Conservation (phyloP, 257 asterid genomes). For the Eustoma russellianum region DNA sequence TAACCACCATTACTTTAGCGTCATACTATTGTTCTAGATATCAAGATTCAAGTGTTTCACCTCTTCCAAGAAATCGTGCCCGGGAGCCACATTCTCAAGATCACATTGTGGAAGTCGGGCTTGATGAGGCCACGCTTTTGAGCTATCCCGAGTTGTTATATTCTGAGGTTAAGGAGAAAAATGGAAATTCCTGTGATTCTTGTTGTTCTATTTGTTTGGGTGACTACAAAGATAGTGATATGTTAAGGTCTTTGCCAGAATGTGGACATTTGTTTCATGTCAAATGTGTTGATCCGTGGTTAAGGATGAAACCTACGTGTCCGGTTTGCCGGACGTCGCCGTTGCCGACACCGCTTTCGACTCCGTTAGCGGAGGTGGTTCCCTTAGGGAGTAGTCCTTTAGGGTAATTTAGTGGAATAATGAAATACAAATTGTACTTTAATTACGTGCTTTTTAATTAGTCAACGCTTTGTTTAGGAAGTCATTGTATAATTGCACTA, state of each 20-base stretch:
- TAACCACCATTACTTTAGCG: constrained; percentile 71
- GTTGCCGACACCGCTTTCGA: constrained; percentile 59
- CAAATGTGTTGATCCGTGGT: constrained; percentile 83
- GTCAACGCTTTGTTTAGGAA: too few relatives aligned
- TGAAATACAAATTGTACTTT: too few relatives aligned
- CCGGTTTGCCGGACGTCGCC: constrained; percentile 93
- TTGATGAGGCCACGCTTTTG: constrained; percentile 61
- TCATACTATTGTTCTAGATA: constrained; percentile 74
- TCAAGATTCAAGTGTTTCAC: constrained; percentile 13
- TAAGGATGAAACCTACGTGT: constrained; percentile 78
- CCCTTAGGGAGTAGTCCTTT: constrained; percentile 56
- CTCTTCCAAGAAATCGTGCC: background rate
- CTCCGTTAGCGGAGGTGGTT: constrained; percentile 81
- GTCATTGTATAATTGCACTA: too few relatives aligned
- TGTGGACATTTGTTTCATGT: constrained; percentile 80
- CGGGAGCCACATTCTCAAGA: background rate
- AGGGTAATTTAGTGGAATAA: background rate
- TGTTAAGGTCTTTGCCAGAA: constrained; percentile 60
- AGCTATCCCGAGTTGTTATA: constrained; percentile 61
- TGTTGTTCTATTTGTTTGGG: constrained; percentile 84
- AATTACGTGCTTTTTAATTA: too few relatives aligned
- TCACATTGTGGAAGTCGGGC: constrained; percentile 33
- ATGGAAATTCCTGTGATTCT: constrained; percentile 38
- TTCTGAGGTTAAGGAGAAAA: constrained; percentile 48
- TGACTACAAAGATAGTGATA: constrained; percentile 53